These are phyloP conservation scores for Prunus campanulata DNA, from an alignment of 306 rosid genomes.

Conservation along the genomic window DNA sequence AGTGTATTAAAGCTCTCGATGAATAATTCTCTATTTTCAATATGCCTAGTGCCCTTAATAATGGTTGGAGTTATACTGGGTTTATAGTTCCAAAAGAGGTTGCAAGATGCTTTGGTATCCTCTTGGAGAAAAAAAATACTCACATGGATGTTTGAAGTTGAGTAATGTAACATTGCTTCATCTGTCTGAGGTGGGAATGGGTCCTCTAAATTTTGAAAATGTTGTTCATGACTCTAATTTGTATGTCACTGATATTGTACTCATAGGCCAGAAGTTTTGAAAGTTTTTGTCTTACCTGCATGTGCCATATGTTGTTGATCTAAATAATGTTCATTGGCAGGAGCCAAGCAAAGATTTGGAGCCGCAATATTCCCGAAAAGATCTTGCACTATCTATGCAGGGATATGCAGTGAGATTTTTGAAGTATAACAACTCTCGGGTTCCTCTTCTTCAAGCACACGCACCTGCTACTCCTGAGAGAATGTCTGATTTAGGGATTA, in stretches of 20 bases:
- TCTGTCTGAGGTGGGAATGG: background rate
- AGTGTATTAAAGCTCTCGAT: background rate
- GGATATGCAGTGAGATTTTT: slow-evolving; percentile 76
- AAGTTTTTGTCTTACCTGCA: slow-evolving; percentile 3
- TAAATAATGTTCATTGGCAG: slow-evolving; percentile 50
- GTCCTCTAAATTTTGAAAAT: background rate
- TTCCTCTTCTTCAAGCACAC: slow-evolving; percentile 56
- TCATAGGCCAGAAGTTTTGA: slow-evolving; percentile 11
- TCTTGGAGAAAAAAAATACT: background rate
- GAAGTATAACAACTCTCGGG: slow-evolving; percentile 49
- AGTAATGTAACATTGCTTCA: slow-evolving; percentile 20
- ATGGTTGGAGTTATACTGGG: background rate
- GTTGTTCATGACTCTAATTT: slow-evolving; percentile 10
- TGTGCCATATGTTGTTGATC: slow-evolving; percentile 25
- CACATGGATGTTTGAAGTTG: background rate
- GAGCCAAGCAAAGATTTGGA: slow-evolving; percentile 49
- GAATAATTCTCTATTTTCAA: background rate
- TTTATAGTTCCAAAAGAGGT: background rate
- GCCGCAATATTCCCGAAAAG: slow-evolving; percentile 34
- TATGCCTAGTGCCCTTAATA: background rate
- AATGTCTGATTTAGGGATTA: slow-evolving; percentile 59
- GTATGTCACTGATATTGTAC: background rate
- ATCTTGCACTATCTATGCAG: slow-evolving; percentile 41
- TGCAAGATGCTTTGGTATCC: background rate
- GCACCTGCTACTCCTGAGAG: slow-evolving; percentile 85